Evolutionary conservation across 2,329 filamentous ascomycete species (phyloP).

Genomic region (Massarina eburnea): DNA sequence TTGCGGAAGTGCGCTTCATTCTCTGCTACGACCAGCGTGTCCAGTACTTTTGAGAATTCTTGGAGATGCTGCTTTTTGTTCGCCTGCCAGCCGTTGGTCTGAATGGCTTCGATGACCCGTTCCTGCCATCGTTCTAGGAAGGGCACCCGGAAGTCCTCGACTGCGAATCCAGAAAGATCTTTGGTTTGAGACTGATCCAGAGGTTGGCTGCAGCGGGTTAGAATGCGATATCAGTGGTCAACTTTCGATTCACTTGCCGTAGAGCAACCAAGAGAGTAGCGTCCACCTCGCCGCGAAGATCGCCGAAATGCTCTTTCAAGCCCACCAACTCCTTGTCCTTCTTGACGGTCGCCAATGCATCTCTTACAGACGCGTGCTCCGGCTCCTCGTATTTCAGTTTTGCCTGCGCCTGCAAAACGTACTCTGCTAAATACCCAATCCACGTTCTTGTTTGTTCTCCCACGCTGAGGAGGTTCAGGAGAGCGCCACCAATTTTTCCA

Average conservation of each 20-base stretch:
- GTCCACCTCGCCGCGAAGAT: conserved; percentile 27
- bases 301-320: conserved; percentile 26
- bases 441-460: conserved; percentile 25
- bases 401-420: conserved; percentile 21
- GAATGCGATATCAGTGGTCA: background rate
- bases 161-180: conserved; percentile 23
- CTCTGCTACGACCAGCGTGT: conserved; percentile 20
- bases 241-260: conserved; percentile 11
- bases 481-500: conserved; percentile 28
- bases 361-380: conserved; percentile 22
- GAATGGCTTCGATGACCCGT: conserved; percentile 25
- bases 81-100: conserved; percentile 27
- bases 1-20: conserved; percentile 25
- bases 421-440: conserved; percentile 20
- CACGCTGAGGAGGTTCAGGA: conserved; percentile 25
- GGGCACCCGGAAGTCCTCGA: conserved; percentile 16
- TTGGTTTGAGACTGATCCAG: conserved; percentile 33
- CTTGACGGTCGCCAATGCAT: conserved; percentile 38
- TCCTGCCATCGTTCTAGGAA: conserved; percentile 33
- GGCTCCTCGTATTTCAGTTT: conserved; percentile 23
- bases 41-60: conserved; percentile 28
- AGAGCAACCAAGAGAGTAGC: conserved; percentile 27
- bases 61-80: conserved; percentile 33
- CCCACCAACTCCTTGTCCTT: conserved; percentile 31
- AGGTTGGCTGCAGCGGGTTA: conserved; percentile 18